Base-by-base conservation (phyloP, 2,329 filamentous ascomycete genomes). In the Epichloe hybrida region DNA sequence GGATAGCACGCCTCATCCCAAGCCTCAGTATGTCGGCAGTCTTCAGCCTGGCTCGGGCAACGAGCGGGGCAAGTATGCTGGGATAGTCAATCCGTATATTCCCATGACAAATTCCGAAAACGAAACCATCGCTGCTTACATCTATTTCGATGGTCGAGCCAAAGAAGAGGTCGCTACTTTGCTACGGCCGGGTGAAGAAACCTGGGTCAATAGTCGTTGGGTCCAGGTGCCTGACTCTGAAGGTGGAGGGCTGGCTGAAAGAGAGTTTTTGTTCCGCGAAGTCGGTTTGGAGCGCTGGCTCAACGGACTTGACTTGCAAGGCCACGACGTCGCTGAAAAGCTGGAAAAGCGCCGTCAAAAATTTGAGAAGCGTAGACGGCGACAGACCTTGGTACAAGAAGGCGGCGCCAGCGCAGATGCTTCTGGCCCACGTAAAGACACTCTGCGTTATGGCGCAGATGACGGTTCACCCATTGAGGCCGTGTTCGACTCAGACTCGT, bases 201-300 rank as follows among this genome's bases (percentile, higher is more conserved):
- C 93, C 2, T 98, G 93, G 93, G 94, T 98, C 23, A 98, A 97
- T 63, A 96, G 89, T 51, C 79, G 93, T 60, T 98, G 93, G 93
- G 93, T 98, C 47, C 91, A 94, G 63, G 82, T 98, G 6, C 88
- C 91, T 3, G 84, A 90, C 31, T 81, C 84, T 23, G 91, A 97
- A 68, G 91, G 91, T 35, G 93, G 93, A 47, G 93, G 93, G 41
- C 79, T 98, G 44, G 93, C 93, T 34, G 93, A 98, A 72, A 82
- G 93, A 56, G 93, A 98, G 65, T 98, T 98, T 59, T 72, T 98
- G 56, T 98, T 98, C 70, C 86, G 91, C 51, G 93, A 98, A 67
- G 93, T 98, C 46, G 93, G 93, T 2, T 72, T 98, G 49, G 93
- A 98, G 70, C 78, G 90, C 59, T 98, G 93, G 90, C 77, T 98